phyloP scores from a whole-genome alignment of 495 filamentous ascomycete species.

The Talaromyces liani region DNA sequence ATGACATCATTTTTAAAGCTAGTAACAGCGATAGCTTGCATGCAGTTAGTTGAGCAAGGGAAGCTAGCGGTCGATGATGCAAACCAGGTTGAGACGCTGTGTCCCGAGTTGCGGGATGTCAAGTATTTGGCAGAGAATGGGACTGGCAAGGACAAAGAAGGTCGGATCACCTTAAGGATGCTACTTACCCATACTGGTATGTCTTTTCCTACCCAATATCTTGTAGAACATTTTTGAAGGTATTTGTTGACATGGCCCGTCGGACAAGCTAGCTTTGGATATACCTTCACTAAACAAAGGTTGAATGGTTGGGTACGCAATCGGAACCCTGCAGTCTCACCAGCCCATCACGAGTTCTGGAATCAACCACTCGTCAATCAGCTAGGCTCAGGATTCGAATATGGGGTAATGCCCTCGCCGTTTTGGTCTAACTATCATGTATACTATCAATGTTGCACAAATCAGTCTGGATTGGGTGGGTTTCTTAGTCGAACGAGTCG shows the following conservation, averaged over 20 bases:
- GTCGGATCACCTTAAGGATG: constrained; percentile 54
- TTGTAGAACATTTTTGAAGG: no score
- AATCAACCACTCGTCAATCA: constrained; percentile 19
- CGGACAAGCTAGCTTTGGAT: constrained; percentile 37
- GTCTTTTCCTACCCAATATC: no score
- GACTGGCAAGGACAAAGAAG: constrained; percentile 42
- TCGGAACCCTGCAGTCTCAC: constrained; percentile 35
- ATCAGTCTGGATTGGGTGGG: constrained; percentile 56
- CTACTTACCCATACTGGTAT: constrained; percentile 46
- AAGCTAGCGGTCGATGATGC: constrained; percentile 43
- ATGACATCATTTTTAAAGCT: constrained; percentile 55
- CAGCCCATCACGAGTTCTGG: constrained; percentile 25
- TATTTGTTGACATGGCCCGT: background rate
- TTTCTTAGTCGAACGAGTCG: constrained; percentile 44
- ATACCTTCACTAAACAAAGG: constrained; percentile 47
- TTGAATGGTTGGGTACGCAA: constrained; percentile 31
- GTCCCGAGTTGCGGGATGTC: constrained; percentile 44
- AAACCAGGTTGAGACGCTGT: constrained; percentile 35
- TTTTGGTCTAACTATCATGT: background rate
- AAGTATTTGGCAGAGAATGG: constrained; percentile 40
- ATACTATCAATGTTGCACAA: constrained; percentile 16
- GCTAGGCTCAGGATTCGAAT: constrained; percentile 50
- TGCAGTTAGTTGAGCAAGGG: constrained; percentile 56
- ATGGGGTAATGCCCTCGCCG: constrained; percentile 38
- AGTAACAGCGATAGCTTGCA: constrained; percentile 45